Percentiles rank a stretch among this genome's conserved stretches.
phyloP scores from a whole-genome alignment of 495 filamentous ascomycete species.

The Polyplosphaeria fusca region DNA sequence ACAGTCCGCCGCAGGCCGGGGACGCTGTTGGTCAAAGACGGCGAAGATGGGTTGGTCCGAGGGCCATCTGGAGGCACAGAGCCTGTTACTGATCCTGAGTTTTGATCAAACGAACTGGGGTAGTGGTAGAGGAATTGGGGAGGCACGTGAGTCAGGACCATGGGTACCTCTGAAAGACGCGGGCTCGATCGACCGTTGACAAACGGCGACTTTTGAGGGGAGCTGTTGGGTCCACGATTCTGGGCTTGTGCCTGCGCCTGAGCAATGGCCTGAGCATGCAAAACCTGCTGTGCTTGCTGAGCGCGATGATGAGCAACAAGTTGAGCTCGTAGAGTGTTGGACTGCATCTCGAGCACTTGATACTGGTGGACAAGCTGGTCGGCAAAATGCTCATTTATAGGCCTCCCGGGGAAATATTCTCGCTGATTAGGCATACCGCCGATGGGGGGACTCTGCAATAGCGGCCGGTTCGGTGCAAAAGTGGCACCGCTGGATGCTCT shows the following conservation, averaged over 20 bases:
- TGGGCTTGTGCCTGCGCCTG: conserved; percentile 56
- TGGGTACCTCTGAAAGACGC: conserved; percentile 42
- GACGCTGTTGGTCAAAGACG: conserved; percentile 51
- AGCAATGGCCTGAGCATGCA: conserved; percentile 42
- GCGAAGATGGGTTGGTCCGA: conserved; percentile 61
- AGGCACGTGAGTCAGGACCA: conserved; percentile 47
- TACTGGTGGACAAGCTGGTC: conserved; percentile 62
- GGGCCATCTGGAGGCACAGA: too few relatives aligned
- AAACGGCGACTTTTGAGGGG: conserved; percentile 38
- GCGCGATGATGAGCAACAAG: conserved; percentile 38
- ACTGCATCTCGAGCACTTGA: conserved; percentile 62
- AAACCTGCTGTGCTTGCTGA: conserved; percentile 47
- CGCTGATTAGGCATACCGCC: background rate
- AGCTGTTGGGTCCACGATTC: conserved; percentile 37
- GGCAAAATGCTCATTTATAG: conserved; percentile 44
- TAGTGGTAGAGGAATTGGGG: conserved; percentile 50
- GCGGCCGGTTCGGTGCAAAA: conserved; percentile 33
- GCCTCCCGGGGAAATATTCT: conserved; percentile 36
- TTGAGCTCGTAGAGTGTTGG: conserved; percentile 54
- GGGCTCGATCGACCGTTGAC: conserved; percentile 42
- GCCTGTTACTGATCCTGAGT: conserved; percentile 40
- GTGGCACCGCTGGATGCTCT: conserved; percentile 41
- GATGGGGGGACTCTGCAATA: conserved; percentile 37
- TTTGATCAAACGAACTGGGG: conserved; percentile 50
- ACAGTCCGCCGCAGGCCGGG: conserved; percentile 57